Conservation (phyloP, 2,329 filamentous ascomycete genomes). For the Amauroascus niger region DNA sequence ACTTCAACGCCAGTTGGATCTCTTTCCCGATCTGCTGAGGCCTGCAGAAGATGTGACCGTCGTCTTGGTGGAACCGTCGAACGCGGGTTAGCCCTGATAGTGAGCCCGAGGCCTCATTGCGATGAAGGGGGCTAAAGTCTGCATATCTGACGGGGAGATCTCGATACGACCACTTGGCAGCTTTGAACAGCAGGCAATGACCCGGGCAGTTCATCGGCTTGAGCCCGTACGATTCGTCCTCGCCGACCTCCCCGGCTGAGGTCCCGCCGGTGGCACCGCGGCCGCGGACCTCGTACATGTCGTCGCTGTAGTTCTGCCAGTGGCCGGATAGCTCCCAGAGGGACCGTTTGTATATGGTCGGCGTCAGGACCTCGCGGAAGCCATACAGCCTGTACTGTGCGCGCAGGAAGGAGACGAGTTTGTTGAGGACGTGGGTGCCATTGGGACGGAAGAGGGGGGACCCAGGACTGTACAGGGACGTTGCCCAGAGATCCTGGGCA, state of each 20-base stretch:
- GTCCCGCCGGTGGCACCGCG: slow-evolving; percentile 39
- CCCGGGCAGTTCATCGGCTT: slow-evolving; percentile 94
- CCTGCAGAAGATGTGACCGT: slow-evolving; percentile 82
- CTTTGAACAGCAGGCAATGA: slow-evolving; percentile 74
- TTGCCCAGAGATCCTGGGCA: slow-evolving; percentile 65
- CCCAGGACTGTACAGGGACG: slow-evolving; percentile 69
- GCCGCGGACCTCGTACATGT: slow-evolving; percentile 73
- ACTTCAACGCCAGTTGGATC: slow-evolving; percentile 63
- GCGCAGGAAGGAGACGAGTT: slow-evolving; percentile 69
- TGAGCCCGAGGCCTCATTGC: slow-evolving; percentile 75
- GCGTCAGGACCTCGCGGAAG: slow-evolving; percentile 80
- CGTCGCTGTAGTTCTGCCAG: slow-evolving; percentile 79
- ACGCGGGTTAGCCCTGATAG: slow-evolving; percentile 75
- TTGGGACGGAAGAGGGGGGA: slow-evolving; percentile 78
- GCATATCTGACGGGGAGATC: slow-evolving; percentile 76
- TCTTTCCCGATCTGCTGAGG: slow-evolving; percentile 65
- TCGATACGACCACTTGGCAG: slow-evolving; percentile 62
- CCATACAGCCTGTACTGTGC: slow-evolving; percentile 77
- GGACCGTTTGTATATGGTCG: slow-evolving; percentile 81
- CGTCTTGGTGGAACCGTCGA: slow-evolving; percentile 79
- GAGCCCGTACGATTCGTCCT: slow-evolving; percentile 66
- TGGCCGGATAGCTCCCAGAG: slow-evolving; percentile 81
- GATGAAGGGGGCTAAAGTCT: slow-evolving; percentile 77
- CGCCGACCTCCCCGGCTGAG: slow-evolving; percentile 30
- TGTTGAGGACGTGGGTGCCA: slow-evolving; percentile 73